A percentile compares a stretch with the other conserved stretches of the same genome.
These are phyloP conservation scores for Apiospora sp. DNA, from an alignment of 2,329 filamentous ascomycete species.

Conservation along the genomic window DNA sequence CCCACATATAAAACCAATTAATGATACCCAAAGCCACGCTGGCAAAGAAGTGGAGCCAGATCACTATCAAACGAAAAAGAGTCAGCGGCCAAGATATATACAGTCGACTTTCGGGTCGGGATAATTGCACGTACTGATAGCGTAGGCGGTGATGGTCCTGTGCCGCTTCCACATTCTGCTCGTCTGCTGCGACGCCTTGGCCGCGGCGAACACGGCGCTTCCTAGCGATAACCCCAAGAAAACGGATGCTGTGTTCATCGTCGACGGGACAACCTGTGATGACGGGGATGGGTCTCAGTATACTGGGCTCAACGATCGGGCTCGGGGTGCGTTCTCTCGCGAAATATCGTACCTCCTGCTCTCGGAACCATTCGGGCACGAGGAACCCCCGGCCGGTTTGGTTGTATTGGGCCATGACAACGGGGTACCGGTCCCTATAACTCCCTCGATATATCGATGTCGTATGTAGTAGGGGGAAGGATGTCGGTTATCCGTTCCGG, in stretches of 20 bases:
- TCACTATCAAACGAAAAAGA: conserved; percentile 32
- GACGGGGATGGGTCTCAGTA: neutral
- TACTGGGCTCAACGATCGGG: neutral
- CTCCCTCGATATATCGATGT: neutral
- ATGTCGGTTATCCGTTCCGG: neutral
- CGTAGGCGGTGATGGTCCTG: conserved; percentile 38
- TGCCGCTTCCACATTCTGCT: conserved; percentile 34
- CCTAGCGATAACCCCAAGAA: conserved; percentile 41
- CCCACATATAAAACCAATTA: conserved; percentile 41
- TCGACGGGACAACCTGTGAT: neutral
- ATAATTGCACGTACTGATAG: conserved; percentile 30
- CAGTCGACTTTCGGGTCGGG: neutral
- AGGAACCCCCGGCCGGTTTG: conserved; percentile 22
- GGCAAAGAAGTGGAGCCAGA: conserved; percentile 43
- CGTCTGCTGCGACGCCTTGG: conserved; percentile 42
- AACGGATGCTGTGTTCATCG: conserved; percentile 41
- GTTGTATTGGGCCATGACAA: conserved; percentile 22
- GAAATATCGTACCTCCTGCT: conserved; percentile 19
- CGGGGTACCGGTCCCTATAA: neutral
- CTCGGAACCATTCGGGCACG: conserved; percentile 24
- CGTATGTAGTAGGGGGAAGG: neutral
- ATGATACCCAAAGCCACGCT: conserved; percentile 38
- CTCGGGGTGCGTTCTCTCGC: neutral
- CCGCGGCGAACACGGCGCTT: conserved; percentile 39
- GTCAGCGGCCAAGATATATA: neutral